Percentiles rank a stretch among this genome's conserved stretches.
Conservation (phyloP, 2,329 filamentous ascomycete species). For the Elsinoe perseae region DNA sequence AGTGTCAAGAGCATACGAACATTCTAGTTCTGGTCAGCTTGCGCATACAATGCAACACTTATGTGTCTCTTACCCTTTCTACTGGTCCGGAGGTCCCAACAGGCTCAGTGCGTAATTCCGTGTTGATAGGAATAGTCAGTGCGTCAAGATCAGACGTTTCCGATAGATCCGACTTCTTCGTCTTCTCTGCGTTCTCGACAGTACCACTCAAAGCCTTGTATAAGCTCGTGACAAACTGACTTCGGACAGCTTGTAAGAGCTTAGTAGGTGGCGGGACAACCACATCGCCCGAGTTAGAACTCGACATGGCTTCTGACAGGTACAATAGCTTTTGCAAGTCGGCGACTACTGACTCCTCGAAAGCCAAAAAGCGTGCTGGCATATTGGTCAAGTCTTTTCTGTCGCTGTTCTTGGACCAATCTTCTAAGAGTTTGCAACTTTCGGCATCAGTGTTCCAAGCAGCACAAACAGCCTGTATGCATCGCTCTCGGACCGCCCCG, state of each 20-base stretch:
- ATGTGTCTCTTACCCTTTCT: conserved; percentile 32
- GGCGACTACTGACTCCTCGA: conserved; percentile 71
- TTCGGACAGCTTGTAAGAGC: conserved; percentile 79
- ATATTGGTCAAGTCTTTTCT: conserved; percentile 82
- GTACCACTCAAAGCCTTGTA: conserved; percentile 93
- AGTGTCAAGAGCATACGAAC: conserved; percentile 87
- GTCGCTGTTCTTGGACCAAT: conserved; percentile 81
- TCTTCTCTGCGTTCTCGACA: conserved; percentile 87
- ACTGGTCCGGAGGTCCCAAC: not conserved
- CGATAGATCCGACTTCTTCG: conserved; percentile 50
- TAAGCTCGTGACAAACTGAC: conserved; percentile 85
- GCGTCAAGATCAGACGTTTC: conserved; percentile 47
- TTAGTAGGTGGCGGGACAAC: conserved; percentile 80
- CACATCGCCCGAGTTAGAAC: conserved; percentile 66
- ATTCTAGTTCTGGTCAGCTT: conserved; percentile 23
- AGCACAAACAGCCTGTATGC: conserved; percentile 73
- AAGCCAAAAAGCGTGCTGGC: conserved; percentile 76
- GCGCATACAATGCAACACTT: not conserved
- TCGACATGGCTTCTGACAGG: conserved; percentile 74
- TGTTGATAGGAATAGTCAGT: conserved; percentile 30
- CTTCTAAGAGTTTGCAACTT: conserved; percentile 83
- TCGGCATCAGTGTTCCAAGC: conserved; percentile 93
- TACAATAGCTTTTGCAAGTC: conserved; percentile 96
- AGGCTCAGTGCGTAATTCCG: conserved; percentile 19
- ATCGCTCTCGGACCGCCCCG: conserved; percentile 71